Evolutionary conservation across 2,329 filamentous ascomycete genomes (phyloP).

Genomic region (Aspergillus pseudoviridinutans): DNA sequence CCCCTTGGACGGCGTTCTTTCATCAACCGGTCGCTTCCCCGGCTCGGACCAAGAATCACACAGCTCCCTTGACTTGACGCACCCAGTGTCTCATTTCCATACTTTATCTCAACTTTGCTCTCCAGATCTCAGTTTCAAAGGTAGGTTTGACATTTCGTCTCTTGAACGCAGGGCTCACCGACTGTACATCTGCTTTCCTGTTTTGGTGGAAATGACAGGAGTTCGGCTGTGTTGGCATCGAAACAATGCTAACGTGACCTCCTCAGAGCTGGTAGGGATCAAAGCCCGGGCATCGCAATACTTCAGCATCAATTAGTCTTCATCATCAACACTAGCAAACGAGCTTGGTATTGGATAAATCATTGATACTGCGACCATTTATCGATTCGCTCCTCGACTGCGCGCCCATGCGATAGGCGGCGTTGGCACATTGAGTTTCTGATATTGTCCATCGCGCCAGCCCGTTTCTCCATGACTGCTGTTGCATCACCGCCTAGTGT

Average conservation of each 20-base stretch:
- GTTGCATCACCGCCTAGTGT: slow-evolving; percentile 63
- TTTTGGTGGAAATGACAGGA: neutral
- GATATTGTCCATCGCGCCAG: slow-evolving; percentile 10
- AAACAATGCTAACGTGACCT: slow-evolving; percentile 32
- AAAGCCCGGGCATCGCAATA: slow-evolving; percentile 2
- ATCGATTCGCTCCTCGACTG: slow-evolving; percentile 3
- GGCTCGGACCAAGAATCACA: slow-evolving; percentile 25
- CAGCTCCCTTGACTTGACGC: slow-evolving; percentile 27
- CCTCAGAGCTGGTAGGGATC: slow-evolving; percentile 19
- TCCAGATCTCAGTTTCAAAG: slow-evolving; percentile 10
- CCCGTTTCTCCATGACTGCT: slow-evolving; percentile 56
- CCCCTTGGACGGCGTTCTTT: slow-evolving; percentile 21
- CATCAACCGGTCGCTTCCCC: slow-evolving; percentile 25
- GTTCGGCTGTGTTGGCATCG: slow-evolving; percentile 14
- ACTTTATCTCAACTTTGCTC: slow-evolving; percentile 10
- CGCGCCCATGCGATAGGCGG: slow-evolving; percentile 15
- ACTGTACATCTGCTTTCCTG: slow-evolving; percentile 4
- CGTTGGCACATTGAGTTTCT: slow-evolving; percentile 6
- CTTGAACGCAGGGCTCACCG: neutral
- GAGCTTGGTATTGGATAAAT: neutral
- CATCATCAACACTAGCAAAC: neutral
- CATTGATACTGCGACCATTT: neutral
- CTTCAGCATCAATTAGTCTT: neutral
- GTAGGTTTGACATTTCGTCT: slow-evolving; percentile 11
- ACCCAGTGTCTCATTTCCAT: slow-evolving; percentile 16